A percentile compares a stretch with the other conserved stretches of the same genome.
These are phyloP conservation scores for Cyanidiococcus yangmingshanensis DNA, from an alignment of 23 red algal genomes.

Conservation along the genomic window DNA sequence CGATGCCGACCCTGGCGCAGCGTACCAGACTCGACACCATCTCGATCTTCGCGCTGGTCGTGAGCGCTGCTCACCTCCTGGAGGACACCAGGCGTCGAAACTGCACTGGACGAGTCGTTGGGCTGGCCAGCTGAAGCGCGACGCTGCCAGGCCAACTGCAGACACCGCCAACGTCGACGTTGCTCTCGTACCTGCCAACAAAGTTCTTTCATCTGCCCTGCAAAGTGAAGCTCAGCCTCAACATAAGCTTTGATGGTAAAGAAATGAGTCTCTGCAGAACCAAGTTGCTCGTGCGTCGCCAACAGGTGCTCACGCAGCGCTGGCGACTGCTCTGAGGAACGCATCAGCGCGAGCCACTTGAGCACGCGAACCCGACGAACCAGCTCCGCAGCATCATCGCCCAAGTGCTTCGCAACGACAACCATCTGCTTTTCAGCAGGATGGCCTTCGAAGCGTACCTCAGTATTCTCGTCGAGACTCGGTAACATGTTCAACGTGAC, in stretches of 20 bases:
- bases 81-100: background rate
- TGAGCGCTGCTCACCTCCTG: background rate
- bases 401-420: background rate
- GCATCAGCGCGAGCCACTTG: background rate
- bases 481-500: background rate
- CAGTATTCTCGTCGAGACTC: background rate
- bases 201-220: background rate
- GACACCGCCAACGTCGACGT: background rate
- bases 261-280: background rate
- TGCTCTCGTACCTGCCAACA: slow-evolving; percentile 10
- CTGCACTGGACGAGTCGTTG: background rate
- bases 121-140: background rate
- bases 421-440: background rate
- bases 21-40: background rate
- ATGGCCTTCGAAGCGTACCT: background rate
- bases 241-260: background rate
- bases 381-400: background rate
- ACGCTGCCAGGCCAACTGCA: background rate
- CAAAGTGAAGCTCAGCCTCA: background rate
- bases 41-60: too few species aligned
- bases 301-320: background rate
- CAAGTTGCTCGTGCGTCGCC: background rate
- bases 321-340: background rate
- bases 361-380: background rate
- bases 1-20: background rate